A percentile compares a stretch with the other conserved stretches of the same genome.
Evolutionary conservation across 1,284 basidiomycete species (phyloP).

Genomic region (Apiotrichum porosum): DNA sequence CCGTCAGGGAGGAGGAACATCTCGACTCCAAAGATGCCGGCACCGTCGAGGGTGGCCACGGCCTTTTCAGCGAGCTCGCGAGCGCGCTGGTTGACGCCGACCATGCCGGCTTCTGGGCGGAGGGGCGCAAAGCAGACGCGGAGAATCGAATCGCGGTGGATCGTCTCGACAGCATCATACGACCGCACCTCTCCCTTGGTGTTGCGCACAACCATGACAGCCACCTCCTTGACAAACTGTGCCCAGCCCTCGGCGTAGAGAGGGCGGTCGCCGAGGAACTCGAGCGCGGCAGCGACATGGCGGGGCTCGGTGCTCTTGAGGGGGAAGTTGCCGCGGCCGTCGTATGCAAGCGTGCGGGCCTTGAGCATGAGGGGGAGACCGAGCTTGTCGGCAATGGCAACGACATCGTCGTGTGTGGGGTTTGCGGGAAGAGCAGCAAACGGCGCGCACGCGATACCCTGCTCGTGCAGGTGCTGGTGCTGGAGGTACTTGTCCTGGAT

Average conservation of each 20-base stretch:
- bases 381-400: conserved; percentile 55
- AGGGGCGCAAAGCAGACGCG: conserved; percentile 84
- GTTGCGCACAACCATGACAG: conserved; percentile 94
- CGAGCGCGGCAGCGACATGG: conserved; percentile 61
- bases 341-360: conserved; percentile 88
- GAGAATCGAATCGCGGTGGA: conserved; percentile 92
- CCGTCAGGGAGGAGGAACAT: conserved; percentile 92
- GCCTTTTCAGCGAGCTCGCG: conserved; percentile 75
- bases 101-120: conserved; percentile 53
- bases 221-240: conserved; percentile 82
- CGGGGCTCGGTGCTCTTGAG: conserved; percentile 55
- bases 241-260: conserved; percentile 96
- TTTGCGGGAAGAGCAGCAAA: conserved; percentile 57
- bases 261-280: conserved; percentile 57
- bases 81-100: conserved; percentile 60
- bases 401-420: conserved; percentile 54
- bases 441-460: conserved; percentile 66
- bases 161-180: conserved; percentile 92
- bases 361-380: conserved; percentile 96
- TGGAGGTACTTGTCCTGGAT: conserved; percentile 96
- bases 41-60: conserved; percentile 74
- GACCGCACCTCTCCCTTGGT: conserved; percentile 67
- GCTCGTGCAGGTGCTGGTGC: conserved; percentile 67
- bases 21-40: conserved; percentile 96
- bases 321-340: conserved; percentile 89